Evolutionary conservation across 352 stramenopile species (phyloP).

Genomic region (Phytophthora pistaciae): DNA sequence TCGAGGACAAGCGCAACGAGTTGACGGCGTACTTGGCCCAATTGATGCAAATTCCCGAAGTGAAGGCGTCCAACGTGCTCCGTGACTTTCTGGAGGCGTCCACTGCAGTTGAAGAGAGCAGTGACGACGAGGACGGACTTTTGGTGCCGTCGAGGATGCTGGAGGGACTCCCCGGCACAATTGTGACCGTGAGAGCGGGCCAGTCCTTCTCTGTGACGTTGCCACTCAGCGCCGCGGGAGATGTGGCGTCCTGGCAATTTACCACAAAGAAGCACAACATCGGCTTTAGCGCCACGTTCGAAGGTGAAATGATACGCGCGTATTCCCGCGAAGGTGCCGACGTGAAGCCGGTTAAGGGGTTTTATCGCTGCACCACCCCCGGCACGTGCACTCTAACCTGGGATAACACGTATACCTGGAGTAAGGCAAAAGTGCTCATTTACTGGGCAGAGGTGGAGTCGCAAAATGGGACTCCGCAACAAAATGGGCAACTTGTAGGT

Average conservation of each 20-base stretch:
- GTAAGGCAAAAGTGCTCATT: conserved; percentile 76
- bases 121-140: conserved; percentile 60
- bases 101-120: conserved; percentile 52
- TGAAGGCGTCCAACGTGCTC: conserved; percentile 65
- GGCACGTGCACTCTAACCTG: conserved; percentile 75
- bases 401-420: conserved; percentile 90
- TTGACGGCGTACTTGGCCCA: conserved; percentile 67
- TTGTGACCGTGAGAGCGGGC: conserved; percentile 68
- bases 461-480: conserved; percentile 22
- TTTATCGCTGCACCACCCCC: conserved; percentile 58
- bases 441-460: conserved; percentile 82
- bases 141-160: conserved; percentile 54
- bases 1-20: conserved; percentile 74
- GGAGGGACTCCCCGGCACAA: conserved; percentile 64
- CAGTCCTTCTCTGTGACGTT: conserved; percentile 79
- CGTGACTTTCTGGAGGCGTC: conserved; percentile 72
- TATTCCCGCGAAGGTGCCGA: conserved; percentile 77
- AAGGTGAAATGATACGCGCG: conserved; percentile 60
- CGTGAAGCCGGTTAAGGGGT: conserved; percentile 69
- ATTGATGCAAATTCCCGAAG: conserved; percentile 60
- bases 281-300: conserved; percentile 82
- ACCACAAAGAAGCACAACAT: conserved; percentile 86
- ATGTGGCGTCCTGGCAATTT: conserved; percentile 77
- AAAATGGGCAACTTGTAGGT: conserved; percentile 17
- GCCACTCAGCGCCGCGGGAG: conserved; percentile 46